Percentiles rank a stretch among this genome's conserved stretches.
Evolutionary conservation across 176 grass and related monocot genomes (phyloP).

Genomic region (Stipa capillata): DNA sequence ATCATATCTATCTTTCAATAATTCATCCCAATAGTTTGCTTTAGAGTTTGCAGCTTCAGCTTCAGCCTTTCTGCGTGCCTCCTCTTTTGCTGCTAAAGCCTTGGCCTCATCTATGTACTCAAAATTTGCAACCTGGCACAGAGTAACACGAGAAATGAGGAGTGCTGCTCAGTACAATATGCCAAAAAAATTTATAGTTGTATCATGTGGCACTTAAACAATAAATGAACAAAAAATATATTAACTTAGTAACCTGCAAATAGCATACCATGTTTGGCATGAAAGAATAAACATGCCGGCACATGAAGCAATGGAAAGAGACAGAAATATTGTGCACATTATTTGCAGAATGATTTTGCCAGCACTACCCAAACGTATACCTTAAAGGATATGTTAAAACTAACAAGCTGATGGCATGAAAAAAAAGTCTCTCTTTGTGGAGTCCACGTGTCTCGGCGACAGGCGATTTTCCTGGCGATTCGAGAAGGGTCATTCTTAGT

Average conservation of each 20-base stretch:
- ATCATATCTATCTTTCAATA: conserved; percentile 75
- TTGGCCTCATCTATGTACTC: conserved; percentile 91
- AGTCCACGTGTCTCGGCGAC: too few relatives aligned
- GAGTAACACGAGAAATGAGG: conserved; percentile 6
- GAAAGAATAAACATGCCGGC: background rate
- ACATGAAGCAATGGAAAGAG: background rate
- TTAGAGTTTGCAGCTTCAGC: conserved; percentile 50
- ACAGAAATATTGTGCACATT: background rate
- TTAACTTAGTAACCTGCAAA: background rate
- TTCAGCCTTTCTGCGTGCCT: conserved; percentile 57
- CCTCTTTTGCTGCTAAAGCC: conserved; percentile 89
- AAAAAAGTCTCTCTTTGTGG: too few relatives aligned
- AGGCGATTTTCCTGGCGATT: too few relatives aligned
- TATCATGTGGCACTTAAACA: conserved; percentile 2
- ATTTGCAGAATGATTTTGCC: background rate
- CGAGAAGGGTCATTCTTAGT: too few relatives aligned
- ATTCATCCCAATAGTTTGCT: conserved; percentile 85
- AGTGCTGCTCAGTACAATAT: conserved; percentile 4
- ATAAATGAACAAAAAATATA: background rate
- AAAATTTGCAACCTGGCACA: conserved; percentile 78
- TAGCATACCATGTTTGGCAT: background rate
- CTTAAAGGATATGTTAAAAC: background rate
- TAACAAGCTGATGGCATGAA: background rate
- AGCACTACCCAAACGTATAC: background rate
- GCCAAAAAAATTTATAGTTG: background rate